These are phyloP conservation scores for Antitrichia curtipendula DNA, from an alignment of 225 moss, liverwort and hornwort species.

Conservation along the genomic window DNA sequence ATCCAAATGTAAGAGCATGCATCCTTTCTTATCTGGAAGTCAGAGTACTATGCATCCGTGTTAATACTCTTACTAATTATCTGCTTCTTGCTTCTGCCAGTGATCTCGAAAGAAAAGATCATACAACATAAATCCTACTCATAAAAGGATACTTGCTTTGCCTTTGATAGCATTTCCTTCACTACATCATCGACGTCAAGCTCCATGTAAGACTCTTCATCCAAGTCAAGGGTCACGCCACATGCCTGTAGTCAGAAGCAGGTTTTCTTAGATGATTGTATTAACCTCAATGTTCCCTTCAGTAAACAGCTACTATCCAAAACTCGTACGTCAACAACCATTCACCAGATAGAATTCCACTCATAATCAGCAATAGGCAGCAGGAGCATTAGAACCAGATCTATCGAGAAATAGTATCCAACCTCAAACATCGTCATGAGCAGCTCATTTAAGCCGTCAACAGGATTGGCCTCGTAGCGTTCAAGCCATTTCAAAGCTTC, in stretches of 20 bases:
- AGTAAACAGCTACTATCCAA: background rate
- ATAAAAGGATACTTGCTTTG: conserved; percentile 81
- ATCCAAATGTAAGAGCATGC: background rate
- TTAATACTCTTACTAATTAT: background rate
- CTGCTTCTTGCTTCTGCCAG: background rate
- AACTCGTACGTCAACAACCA: background rate
- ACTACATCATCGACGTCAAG: conserved; percentile 97
- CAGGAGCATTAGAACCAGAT: background rate
- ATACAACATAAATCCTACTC: background rate
- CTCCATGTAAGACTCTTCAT: conserved; percentile 51
- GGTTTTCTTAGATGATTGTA: background rate
- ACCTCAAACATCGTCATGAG: conserved; percentile 84
- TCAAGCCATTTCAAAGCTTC: conserved; percentile 90
- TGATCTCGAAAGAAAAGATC: background rate
- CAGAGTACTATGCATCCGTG: background rate
- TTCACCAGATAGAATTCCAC: background rate
- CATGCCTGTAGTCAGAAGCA: conserved; percentile 53
- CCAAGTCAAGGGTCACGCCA: conserved; percentile 64
- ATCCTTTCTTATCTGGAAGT: background rate
- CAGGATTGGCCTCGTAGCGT: conserved; percentile 70
- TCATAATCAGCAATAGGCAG: background rate
- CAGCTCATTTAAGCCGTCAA: conserved; percentile 64
- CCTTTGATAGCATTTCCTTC: conserved; percentile 72
- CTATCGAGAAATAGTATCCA: background rate
- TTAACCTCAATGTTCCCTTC: background rate